Evolutionary conservation across 2,329 filamentous ascomycete species (phyloP), one percentile per base, ranked within the genome.

Genomic region (Truncatella angustata): DNA sequence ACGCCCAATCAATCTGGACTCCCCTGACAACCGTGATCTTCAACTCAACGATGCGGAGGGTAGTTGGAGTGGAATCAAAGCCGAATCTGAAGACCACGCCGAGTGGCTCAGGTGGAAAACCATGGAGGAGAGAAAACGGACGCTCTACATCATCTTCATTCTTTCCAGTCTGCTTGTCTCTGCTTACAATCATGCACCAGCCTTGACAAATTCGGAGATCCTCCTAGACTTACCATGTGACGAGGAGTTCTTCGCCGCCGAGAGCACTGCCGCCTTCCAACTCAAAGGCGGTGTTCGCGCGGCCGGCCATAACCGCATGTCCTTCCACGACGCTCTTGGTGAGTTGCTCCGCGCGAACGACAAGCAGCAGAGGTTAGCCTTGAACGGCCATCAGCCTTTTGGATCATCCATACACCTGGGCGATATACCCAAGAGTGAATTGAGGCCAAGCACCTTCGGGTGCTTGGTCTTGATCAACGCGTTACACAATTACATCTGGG

Each of bases 401-500:
- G 75, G 77, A 26, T 72, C 74, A n/a, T 68, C 66, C 32, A 62
- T 71, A 26, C 70, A 73, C 30, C 54, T 73, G 7, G 73, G 76
- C 39, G 80, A 85, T 7, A 63, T 79, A 1, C 72, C 80, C 1
- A 75, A 80, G 57, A 84, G 77, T 49, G 85, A 90, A 30, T 76
- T 94, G 44, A 84, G 82, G 58, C 91, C 91, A 0, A 97, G 93
- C 71, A 92, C 91, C 0, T 96, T 96, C 67, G 94, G 93, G 7
- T 96, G 91, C 66, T 77, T 97, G 26, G 81, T 97, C 5, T 74
- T 99, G 56, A 97, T 97, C 66, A 93, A 96, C 65, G 92, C 94
- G 3, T 77, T 97, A 21, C 94, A 97, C 72, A 97, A 97, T 61
- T 97, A 96, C 69, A 97, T 97, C 40, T 97, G 94, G 94, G 93